Percentiles rank a stretch among this genome's conserved stretches.
These are phyloP conservation scores for Vitis riparia DNA, from an alignment of 164 flowering plant species.

Conservation along the genomic window DNA sequence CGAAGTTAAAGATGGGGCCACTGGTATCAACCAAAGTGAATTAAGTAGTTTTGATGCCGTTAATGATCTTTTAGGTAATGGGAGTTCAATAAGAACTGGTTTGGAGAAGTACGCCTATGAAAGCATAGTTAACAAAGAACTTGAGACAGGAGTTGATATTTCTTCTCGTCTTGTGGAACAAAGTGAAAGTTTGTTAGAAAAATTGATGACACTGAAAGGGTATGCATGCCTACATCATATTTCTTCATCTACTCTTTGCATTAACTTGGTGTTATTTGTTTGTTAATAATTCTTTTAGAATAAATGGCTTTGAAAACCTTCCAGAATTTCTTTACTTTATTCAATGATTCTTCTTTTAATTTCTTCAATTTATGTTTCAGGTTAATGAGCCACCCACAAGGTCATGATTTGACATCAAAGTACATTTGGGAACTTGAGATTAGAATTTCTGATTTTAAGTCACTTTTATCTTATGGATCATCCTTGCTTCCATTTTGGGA, in stretches of 20 bases:
- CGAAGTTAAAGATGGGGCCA: conserved; percentile 7
- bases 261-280: not conserved
- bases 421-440: conserved; percentile 65
- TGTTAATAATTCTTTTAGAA: not conserved
- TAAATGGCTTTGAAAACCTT: not conserved
- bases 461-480: conserved; percentile 58
- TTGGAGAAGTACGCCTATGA: conserved; percentile 8
- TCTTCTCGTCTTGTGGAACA: conserved; percentile 42
- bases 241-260: not conserved
- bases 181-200: conserved; percentile 60
- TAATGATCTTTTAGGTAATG: conserved; percentile 12
- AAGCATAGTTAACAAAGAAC: conserved; percentile 15
- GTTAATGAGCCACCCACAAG: conserved; percentile 25
- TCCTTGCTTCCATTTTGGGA: conserved; percentile 84
- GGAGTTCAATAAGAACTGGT: conserved; percentile 9
- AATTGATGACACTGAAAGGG: conserved; percentile 58
- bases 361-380: conserved; percentile 31
- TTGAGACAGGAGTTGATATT: conserved; percentile 23
- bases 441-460: conserved; percentile 74
- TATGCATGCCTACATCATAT: conserved; percentile 23
- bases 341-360: conserved; percentile 1
- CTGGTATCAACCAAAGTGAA: conserved; percentile 18
- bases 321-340: not conserved
- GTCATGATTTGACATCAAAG: conserved; percentile 38
- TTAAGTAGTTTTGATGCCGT: conserved; percentile 4